phyloP scores from a whole-genome alignment of 1,284 basidiomycete species.

The Cryptococcus jaspeensis region DNA sequence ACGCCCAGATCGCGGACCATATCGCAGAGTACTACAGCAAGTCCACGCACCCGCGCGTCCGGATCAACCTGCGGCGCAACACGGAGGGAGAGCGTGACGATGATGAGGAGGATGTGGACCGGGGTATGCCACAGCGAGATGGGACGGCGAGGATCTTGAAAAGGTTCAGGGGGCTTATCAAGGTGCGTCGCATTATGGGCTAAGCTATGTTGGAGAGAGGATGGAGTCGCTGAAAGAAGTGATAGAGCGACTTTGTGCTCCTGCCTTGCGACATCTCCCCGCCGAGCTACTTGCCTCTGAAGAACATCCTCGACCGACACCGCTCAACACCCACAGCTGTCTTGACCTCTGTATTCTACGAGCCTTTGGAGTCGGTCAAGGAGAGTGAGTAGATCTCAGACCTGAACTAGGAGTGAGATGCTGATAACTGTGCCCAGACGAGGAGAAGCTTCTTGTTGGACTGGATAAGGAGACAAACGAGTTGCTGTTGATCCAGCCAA shows the following conservation, averaged over 20 bases:
- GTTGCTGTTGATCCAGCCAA: conserved; percentile 66
- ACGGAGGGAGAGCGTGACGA: conserved; percentile 44
- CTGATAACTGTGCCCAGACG: conserved; percentile 22
- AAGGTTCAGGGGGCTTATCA: conserved; percentile 44
- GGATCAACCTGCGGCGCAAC: conserved; percentile 36
- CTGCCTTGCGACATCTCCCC: conserved; percentile 88
- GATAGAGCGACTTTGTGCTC: conserved; percentile 75
- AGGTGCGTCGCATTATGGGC: conserved; percentile 32
- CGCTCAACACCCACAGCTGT: conserved; percentile 70
- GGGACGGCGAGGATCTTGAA: conserved; percentile 50
- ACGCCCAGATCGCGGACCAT: conserved; percentile 72
- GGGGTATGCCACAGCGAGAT: conserved; percentile 20
- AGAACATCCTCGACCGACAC: conserved; percentile 74
- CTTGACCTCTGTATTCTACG: conserved; percentile 75
- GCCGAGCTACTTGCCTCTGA: conserved; percentile 67
- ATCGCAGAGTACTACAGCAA: conserved; percentile 53
- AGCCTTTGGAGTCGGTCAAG: conserved; percentile 53
- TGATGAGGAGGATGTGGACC: conserved; percentile 28
- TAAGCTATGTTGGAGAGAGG: background rate
- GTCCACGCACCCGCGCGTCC: conserved; percentile 28
- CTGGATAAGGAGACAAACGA: conserved; percentile 57
- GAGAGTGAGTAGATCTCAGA: conserved; percentile 40
- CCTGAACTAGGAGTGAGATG: background rate
- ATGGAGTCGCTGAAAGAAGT: background rate
- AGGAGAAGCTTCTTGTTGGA: conserved; percentile 45